These are phyloP conservation scores for Ogataea minuta DNA, from an alignment of 805 yeast genomes.

Conservation along the genomic window DNA sequence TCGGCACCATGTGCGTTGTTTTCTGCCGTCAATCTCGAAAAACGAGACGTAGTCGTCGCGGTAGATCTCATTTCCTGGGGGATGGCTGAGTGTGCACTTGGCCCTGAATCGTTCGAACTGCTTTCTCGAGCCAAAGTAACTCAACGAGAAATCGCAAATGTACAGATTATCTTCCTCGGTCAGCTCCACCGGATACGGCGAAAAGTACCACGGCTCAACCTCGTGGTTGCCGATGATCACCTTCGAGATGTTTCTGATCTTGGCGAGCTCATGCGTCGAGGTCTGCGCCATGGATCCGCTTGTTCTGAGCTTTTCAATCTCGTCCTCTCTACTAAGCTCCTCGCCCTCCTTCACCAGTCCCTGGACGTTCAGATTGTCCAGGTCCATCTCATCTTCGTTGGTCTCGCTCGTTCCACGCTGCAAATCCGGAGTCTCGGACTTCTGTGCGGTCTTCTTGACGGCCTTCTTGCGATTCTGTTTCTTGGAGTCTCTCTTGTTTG, in stretches of 20 bases:
- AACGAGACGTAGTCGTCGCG: conserved; percentile 90
- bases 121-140: conserved; percentile 82
- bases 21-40: conserved; percentile 95
- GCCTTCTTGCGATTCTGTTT: conserved; percentile 33
- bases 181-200: conserved; percentile 93
- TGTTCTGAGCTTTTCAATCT: conserved; percentile 85
- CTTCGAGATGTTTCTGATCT: conserved; percentile 78
- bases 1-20: conserved; percentile 96
- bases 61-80: conserved; percentile 98
- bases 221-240: conserved; percentile 86
- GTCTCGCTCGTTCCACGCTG: conserved; percentile 12
- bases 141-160: conserved; percentile 86
- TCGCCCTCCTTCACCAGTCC: conserved; percentile 65
- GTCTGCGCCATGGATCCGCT: conserved; percentile 97
- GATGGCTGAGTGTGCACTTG: conserved; percentile 88
- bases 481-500: conserved; percentile 27
- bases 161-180: conserved; percentile 89
- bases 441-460: conserved; percentile 12
- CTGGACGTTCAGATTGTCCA: conserved; percentile 82
- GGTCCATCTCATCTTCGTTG: conserved; percentile 70
- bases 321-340: conserved; percentile 82
- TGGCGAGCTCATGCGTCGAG: conserved; percentile 76
- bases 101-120: conserved; percentile 90
- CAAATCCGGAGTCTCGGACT: conserved; percentile 11
- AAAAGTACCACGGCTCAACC: conserved; percentile 98